A percentile compares a stretch with the other conserved stretches of the same genome.
Conservation (phyloP, 345 rosid species). For the Physaria fendleri region DNA sequence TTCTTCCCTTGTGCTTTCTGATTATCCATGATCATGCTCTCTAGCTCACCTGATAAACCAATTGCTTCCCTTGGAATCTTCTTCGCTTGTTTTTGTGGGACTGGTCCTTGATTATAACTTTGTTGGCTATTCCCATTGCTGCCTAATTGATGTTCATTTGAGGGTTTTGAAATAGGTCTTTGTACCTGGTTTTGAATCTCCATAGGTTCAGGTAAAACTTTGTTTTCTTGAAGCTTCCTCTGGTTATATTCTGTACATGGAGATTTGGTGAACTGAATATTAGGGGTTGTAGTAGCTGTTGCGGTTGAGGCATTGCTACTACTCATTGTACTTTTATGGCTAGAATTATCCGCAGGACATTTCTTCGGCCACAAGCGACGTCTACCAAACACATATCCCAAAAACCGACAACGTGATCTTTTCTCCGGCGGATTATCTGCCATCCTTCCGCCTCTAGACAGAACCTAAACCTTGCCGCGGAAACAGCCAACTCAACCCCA, state of each 20-base stretch:
- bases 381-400: slow-evolving; percentile 51
- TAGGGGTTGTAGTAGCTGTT: slow-evolving; percentile 32
- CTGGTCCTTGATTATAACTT: slow-evolving; percentile 15
- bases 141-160: slow-evolving; percentile 25
- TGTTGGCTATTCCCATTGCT: slow-evolving; percentile 10
- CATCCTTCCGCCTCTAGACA: slow-evolving; percentile 7
- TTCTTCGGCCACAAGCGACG: slow-evolving; percentile 56
- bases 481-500: background rate
- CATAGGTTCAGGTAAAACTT: slow-evolving; percentile 26
- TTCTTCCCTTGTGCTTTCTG: slow-evolving; percentile 47
- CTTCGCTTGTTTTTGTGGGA: slow-evolving; percentile 33
- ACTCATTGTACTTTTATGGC: slow-evolving; percentile 29
- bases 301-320: slow-evolving; percentile 17
- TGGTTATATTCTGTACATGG: slow-evolving; percentile 29
- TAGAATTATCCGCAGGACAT: slow-evolving; percentile 24
- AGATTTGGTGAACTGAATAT: slow-evolving; percentile 31
- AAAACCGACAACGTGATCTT: slow-evolving; percentile 52
- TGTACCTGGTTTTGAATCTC: slow-evolving; percentile 8
- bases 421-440: slow-evolving; percentile 36
- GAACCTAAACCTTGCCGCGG: background rate
- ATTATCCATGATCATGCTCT: slow-evolving; percentile 64
- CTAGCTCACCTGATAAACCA: slow-evolving; percentile 84
- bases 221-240: slow-evolving; percentile 40
- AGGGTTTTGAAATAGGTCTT: slow-evolving; percentile 26
- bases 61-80: slow-evolving; percentile 47